phyloP scores from a whole-genome alignment of 352 stramenopile species.

The Thraustochytrium striatum region DNA sequence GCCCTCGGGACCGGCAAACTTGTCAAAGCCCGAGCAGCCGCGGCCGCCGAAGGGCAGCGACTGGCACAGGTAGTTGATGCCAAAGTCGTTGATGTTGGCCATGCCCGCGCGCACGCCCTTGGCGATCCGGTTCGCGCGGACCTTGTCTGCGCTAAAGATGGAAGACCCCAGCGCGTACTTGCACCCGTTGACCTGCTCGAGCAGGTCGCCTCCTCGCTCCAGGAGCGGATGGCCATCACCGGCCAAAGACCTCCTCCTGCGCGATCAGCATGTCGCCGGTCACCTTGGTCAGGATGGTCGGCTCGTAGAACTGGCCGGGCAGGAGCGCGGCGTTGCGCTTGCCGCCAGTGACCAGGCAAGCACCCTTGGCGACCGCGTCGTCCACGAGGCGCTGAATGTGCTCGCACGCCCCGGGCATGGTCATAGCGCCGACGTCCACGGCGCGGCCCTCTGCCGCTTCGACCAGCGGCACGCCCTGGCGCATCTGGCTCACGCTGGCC shows the following conservation, averaged over 20 bases:
- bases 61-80: conserved; percentile 79
- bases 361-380: conserved; percentile 74
- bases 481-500: conserved; percentile 59
- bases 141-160: conserved; percentile 65
- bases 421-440: conserved; percentile 78
- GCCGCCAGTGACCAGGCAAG: conserved; percentile 67
- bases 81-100: conserved; percentile 81
- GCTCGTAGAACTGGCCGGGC: conserved; percentile 55
- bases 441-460: conserved; percentile 50
- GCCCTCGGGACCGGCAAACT: conserved; percentile 80
- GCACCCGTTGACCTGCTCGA: conserved; percentile 56
- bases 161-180: conserved; percentile 71
- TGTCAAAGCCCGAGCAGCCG: conserved; percentile 76
- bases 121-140: conserved; percentile 62
- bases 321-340: conserved; percentile 51
- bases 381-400: conserved; percentile 77
- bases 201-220: conserved; percentile 55
- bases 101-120: conserved; percentile 69
- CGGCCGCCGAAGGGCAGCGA: conserved; percentile 78
- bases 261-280: conserved; percentile 73
- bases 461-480: conserved; percentile 68
- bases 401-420: conserved; percentile 69
- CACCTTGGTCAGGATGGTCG: conserved; percentile 73
- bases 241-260: conserved; percentile 80
- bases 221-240: conserved; percentile 76